A percentile compares a stretch with the other conserved stretches of the same genome.
Evolutionary conservation across 306 rosid genomes (phyloP).

Genomic region (Echinosophora koreensis): DNA sequence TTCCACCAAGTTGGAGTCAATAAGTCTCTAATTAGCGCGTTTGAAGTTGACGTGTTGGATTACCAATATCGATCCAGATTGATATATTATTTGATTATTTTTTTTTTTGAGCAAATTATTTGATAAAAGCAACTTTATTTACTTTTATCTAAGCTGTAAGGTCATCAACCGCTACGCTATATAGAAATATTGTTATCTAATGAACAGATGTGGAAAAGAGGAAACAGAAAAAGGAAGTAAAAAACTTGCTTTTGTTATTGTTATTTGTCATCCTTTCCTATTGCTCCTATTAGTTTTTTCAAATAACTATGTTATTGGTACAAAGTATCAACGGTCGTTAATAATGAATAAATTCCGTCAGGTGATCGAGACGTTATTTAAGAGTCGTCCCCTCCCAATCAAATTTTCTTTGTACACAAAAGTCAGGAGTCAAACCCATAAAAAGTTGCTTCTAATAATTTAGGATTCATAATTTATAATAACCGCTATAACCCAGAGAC

Average conservation of each 20-base stretch:
- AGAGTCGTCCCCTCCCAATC: no score
- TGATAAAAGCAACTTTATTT: background rate
- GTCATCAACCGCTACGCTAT: background rate
- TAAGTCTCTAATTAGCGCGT: background rate
- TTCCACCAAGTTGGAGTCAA: background rate
- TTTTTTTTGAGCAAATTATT: no score
- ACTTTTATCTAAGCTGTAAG: background rate
- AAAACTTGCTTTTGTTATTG: background rate
- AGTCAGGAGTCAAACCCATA: no score
- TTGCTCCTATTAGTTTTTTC: no score
- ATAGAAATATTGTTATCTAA: background rate
- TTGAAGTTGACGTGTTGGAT: constrained; percentile 13
- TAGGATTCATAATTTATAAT: background rate
- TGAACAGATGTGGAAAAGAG: background rate
- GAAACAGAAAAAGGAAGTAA: background rate
- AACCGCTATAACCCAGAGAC: no score
- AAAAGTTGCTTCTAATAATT: no score
- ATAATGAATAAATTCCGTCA: no score
- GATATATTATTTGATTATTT: background rate
- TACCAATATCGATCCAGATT: background rate
- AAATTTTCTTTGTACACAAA: no score
- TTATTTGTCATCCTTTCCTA: background rate
- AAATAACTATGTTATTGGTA: no score
- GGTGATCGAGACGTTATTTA: no score
- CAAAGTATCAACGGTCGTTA: no score